Evolutionary conservation across 148 eudicot genomes (phyloP).

Genomic region (Chenopodium quinoa): DNA sequence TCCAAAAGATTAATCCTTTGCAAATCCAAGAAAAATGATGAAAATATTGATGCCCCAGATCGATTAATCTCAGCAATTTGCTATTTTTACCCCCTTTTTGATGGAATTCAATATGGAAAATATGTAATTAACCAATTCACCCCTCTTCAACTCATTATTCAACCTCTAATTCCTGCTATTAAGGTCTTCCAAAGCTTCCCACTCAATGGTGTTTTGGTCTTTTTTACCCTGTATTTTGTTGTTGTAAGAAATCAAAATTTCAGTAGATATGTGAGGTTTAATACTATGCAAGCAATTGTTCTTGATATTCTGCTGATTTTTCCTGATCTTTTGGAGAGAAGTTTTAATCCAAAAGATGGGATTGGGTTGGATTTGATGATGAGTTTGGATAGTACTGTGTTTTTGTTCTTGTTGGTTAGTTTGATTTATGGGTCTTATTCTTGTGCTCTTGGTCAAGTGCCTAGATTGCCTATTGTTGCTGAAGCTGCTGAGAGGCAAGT

Average conservation of each 20-base stretch:
- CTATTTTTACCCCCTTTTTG: slow-evolving; percentile 92
- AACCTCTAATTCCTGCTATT: slow-evolving; percentile 77
- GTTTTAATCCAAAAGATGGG: slow-evolving; percentile 62
- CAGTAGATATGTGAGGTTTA: slow-evolving; percentile 85
- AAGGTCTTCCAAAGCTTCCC: slow-evolving; percentile 83
- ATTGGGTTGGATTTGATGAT: slow-evolving; percentile 82
- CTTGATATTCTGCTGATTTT: slow-evolving; percentile 84
- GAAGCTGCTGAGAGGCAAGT: slow-evolving; percentile 98
- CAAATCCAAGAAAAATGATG: slow-evolving; percentile 41
- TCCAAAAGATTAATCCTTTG: slow-evolving; percentile 27
- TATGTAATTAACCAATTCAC: slow-evolving; percentile 65
- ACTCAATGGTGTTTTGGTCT: slow-evolving; percentile 70
- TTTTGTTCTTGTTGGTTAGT: slow-evolving; percentile 70
- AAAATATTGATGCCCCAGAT: slow-evolving; percentile 64
- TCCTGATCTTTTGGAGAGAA: slow-evolving; percentile 82
- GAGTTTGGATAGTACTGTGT: slow-evolving; percentile 94
- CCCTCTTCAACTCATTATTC: slow-evolving; percentile 65
- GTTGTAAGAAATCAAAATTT: slow-evolving; percentile 85
- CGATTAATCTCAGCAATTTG: slow-evolving; percentile 78
- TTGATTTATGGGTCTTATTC: slow-evolving; percentile 77
- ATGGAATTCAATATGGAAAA: slow-evolving; percentile 84
- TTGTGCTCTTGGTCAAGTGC: slow-evolving; percentile 76
- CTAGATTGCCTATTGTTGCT: slow-evolving; percentile 90
- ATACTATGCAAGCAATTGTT: slow-evolving; percentile 91
- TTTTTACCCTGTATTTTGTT: slow-evolving; percentile 72